Evolutionary conservation across 495 filamentous ascomycete genomes (phyloP), one percentile per base, ranked within the genome.

Genomic region (Chaetomium tenue): DNA sequence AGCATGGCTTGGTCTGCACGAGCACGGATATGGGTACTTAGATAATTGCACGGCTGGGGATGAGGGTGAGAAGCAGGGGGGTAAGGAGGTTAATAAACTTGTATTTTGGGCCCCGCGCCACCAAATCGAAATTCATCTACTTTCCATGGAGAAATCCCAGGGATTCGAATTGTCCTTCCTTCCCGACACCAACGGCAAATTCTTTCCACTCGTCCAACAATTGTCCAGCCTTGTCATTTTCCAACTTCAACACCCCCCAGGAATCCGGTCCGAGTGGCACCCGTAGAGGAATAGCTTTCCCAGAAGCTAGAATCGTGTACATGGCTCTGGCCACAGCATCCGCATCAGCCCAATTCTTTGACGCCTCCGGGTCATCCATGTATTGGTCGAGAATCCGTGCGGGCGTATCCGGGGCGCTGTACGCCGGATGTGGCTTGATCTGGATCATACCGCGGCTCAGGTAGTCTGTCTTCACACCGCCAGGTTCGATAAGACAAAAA

Each of bases 401-500:
- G 6, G 78, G 76, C 66, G 75, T 70, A 46, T 68, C 71, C 1
- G 70, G 67, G 20, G 68, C 75, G 2, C 60, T 61, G 51, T 84
- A 83, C 9, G 79, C 80, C 5, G 54, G 54, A 40, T 56, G 54
- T 8, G 54, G 54, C 33, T 39, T n/a, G 18, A 56, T 40, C 18
- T 11, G 73, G 71, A 60, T 79, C 48, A 69, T 53, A 16, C 67
- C 68, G 11, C 70, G 66, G 2, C 63, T 68, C 22, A 73, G 73
- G 61, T 73, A 84, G 40, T 44, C 40, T 3, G 40, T 44, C 6
- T 44, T 44, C 2, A 44, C 40, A 18, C 40, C 40, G 15, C 80
- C 78, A 0, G 82, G 83, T 72, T 84, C 81, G 61, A 84, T 67
- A 33, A 75, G 75, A 62, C 72, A 56, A 52, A 85, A 71, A 63